Base-by-base conservation (phyloP, 768 basidiomycete genomes). In the Clitopilus hobsonii region DNA sequence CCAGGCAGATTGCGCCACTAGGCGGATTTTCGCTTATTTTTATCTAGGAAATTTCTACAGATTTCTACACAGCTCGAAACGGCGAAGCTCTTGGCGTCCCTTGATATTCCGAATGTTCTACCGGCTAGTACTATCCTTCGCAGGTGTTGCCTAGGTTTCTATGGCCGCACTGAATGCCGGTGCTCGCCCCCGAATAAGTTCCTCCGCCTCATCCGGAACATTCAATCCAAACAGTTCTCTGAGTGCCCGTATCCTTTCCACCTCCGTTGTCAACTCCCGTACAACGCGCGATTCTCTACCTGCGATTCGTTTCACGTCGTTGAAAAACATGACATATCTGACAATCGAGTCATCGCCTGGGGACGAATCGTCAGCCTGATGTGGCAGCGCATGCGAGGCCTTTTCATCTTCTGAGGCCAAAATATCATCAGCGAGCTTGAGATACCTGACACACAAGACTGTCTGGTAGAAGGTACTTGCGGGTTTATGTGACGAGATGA, bases 191-290 rank as follows among this genome's bases (percentile, higher is more conserved):
- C 49, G 25, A 30, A 71, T 68, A 58, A 65, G 56, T 2, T 25
- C 48, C 20, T 51, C 56, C 45, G 56, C 65, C n/a, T 59, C 56
- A 20, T 63, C 65, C 14, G 53, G 41, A n/a, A 71, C 54, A 30
- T 61, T 53, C 20, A 71, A 52, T 22, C 63, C 61, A 56, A 69
- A 71, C 10, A 65, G 49, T 29, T 66, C 67, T 24, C 64, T 55
- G 49, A 69, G 51, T 3, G 61, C 61, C 54, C 54, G 59, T 22
- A 70, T 65, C 55, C 70, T 66, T 47, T 73, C 67, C 45, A 49
- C 0, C 53, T 73, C 71, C 3, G 57, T 65, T 20, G n/a, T 54
- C n/a, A 72, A 49, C 13, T 50, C 65, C 48, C 47, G 55, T 6
- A 69, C 22, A 3, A 62, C 57, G 23, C 68, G 63, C 13, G 60